Evolutionary conservation across 257 asterid species (phyloP).

Genomic region (Plantago ovata): DNA sequence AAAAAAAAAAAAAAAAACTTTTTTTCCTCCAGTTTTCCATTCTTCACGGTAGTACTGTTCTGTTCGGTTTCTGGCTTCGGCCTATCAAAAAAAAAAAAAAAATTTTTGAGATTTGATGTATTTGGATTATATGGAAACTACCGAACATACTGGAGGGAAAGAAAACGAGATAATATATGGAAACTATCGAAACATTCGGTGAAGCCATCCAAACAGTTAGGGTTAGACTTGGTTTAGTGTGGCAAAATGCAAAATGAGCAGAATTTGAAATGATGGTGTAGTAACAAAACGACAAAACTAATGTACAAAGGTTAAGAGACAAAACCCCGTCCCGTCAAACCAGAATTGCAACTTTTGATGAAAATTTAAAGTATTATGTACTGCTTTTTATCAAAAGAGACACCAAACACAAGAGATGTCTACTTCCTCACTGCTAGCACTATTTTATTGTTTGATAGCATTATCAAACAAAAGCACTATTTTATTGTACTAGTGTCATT

Average conservation of each 20-base stretch:
- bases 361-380: slow-evolving; percentile 18
- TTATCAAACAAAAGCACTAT: not conserved
- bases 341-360: slow-evolving; percentile 45
- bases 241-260: not conserved
- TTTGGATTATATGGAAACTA: too few species aligned
- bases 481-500: slow-evolving; percentile 14
- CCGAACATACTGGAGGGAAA: too few species aligned
- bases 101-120: too few species aligned
- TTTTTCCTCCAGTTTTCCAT: too few species aligned
- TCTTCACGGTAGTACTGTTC: too few species aligned
- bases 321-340: slow-evolving; percentile 39
- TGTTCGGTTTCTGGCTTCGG: too few species aligned
- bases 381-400: slow-evolving; percentile 32
- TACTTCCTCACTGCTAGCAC: slow-evolving; percentile 11
- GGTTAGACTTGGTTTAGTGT: too few species aligned
- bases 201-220: too few species aligned
- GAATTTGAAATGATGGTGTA: not conserved
- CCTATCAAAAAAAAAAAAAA: too few species aligned
- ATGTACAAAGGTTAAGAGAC: slow-evolving; percentile 15
- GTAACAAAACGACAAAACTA: not conserved
- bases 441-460: slow-evolving; percentile 12
- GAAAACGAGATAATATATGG: too few species aligned
- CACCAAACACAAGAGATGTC: slow-evolving; percentile 42
- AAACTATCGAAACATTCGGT: too few species aligned
- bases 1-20: too few species aligned